Conservation (phyloP, 768 basidiomycete species). For the Pleurotus djamor region DNA sequence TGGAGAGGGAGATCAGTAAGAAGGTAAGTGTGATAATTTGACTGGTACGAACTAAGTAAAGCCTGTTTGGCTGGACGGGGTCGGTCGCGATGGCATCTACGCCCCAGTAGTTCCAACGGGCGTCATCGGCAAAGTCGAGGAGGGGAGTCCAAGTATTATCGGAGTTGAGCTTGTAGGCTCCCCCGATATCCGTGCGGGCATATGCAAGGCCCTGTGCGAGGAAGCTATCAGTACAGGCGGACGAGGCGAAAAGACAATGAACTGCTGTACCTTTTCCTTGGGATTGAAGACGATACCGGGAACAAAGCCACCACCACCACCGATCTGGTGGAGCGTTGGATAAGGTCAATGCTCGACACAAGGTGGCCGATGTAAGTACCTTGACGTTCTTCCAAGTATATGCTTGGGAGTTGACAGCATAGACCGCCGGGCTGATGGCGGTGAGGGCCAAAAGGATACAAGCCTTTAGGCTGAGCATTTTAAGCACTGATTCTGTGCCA, state of each 20-base stretch:
- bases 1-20: not conserved
- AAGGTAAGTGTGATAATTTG: not conserved
- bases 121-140: conserved; percentile 48
- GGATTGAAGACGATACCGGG: conserved; percentile 65
- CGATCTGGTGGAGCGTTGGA: conserved; percentile 20
- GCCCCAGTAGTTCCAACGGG: conserved; percentile 60
- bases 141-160: conserved; percentile 64
- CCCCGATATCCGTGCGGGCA: conserved; percentile 69
- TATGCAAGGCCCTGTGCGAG: conserved; percentile 49
- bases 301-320: conserved; percentile 48
- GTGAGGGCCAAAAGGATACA: conserved; percentile 27
- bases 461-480: conserved; percentile 28
- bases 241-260: not conserved
- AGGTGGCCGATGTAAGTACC: conserved; percentile 14
- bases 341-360: not conserved
- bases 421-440: conserved; percentile 22
- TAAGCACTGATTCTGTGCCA: conserved; percentile 1
- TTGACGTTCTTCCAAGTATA: conserved; percentile 69
- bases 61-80: conserved; percentile 50
- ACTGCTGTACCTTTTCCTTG: conserved; percentile 33
- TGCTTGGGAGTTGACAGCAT: conserved; percentile 42
- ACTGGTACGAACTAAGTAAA: conserved; percentile 41
- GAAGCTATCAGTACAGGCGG: not conserved
- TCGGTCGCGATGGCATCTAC: conserved; percentile 63
- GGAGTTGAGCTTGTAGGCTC: conserved; percentile 59